A percentile compares a stretch with the other conserved stretches of the same genome.
Conservation (phyloP, 257 asterid species). For the Lycium barbarum region DNA sequence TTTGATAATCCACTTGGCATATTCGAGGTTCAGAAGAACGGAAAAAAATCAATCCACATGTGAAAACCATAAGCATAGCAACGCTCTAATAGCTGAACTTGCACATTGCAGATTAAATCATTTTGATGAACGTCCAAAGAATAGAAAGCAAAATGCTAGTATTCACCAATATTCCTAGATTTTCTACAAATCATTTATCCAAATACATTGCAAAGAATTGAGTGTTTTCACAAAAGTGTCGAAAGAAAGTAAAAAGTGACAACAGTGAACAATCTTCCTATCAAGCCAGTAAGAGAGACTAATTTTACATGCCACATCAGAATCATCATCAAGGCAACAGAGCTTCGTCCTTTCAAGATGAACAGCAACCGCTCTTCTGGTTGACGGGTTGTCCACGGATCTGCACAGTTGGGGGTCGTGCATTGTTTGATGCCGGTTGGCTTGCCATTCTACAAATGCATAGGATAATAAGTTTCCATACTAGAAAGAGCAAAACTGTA, state of each 20-base stretch:
- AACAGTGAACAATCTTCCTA: conserved; percentile 36
- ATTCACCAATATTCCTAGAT: conserved; percentile 48
- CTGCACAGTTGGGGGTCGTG: conserved; percentile 83
- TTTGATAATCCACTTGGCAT: not conserved
- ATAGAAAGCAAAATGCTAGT: conserved; percentile 41
- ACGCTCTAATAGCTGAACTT: not conserved
- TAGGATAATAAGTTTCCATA: not conserved
- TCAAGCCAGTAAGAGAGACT: conserved; percentile 39
- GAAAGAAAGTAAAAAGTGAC: conserved; percentile 32
- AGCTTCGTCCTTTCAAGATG: conserved; percentile 47
- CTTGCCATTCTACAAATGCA: conserved; percentile 80
- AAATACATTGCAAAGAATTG: conserved; percentile 57
- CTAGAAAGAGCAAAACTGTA: not conserved
- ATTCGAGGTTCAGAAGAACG: not conserved
- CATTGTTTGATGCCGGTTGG: conserved; percentile 73
- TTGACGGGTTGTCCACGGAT: conserved; percentile 85
- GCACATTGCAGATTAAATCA: conserved; percentile 6
- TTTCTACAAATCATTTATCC: conserved; percentile 57
- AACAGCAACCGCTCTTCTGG: conserved; percentile 88
- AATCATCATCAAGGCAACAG: conserved; percentile 25
- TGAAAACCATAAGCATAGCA: not conserved
- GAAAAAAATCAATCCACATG: not conserved
- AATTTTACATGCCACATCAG: conserved; percentile 45
- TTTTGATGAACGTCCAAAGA: conserved; percentile 21
- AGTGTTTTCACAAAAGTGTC: conserved; percentile 36